Evolutionary conservation across 177 flowering plant genomes (phyloP).

Genomic region (Telopea speciosissima): DNA sequence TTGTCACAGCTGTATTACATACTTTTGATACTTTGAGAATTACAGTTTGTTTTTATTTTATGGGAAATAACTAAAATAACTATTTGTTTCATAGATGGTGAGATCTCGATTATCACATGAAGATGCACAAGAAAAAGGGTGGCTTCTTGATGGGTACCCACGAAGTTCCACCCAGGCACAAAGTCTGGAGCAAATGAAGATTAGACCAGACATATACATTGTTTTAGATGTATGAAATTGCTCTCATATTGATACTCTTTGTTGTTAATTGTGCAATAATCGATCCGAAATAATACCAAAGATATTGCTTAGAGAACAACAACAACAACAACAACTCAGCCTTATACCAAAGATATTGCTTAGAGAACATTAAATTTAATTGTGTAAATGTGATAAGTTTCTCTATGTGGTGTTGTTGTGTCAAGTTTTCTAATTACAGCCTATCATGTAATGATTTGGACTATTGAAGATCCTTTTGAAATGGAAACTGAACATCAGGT

Average conservation of each 20-base stretch:
- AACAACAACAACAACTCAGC: too few species aligned
- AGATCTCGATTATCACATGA: constrained; percentile 52
- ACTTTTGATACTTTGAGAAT: not conserved
- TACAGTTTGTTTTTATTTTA: not conserved
- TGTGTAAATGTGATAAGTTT: too few species aligned
- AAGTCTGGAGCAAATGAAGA: constrained; percentile 58
- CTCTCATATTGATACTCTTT: constrained; percentile 1
- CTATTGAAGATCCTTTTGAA: not conserved
- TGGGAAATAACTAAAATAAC: not conserved
- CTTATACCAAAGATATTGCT: too few species aligned
- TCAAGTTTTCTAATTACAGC: not conserved
- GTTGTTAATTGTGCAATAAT: not conserved
- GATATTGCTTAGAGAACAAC: not conserved
- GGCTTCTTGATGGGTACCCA: constrained; percentile 98
- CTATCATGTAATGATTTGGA: not conserved
- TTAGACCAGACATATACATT: constrained; percentile 72
- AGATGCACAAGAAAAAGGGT: constrained; percentile 82
- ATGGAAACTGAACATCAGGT: not conserved
- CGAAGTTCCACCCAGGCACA: constrained; percentile 72
- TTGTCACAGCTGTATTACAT: constrained; percentile 68
- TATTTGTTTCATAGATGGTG: constrained; percentile 59
- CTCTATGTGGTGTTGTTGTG: not conserved
- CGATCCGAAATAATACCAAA: not conserved
- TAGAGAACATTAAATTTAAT: too few species aligned
- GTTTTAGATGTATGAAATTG: constrained; percentile 59